Evolutionary conservation across 768 basidiomycete species (phyloP).

Genomic region (Suillus bovinus): DNA sequence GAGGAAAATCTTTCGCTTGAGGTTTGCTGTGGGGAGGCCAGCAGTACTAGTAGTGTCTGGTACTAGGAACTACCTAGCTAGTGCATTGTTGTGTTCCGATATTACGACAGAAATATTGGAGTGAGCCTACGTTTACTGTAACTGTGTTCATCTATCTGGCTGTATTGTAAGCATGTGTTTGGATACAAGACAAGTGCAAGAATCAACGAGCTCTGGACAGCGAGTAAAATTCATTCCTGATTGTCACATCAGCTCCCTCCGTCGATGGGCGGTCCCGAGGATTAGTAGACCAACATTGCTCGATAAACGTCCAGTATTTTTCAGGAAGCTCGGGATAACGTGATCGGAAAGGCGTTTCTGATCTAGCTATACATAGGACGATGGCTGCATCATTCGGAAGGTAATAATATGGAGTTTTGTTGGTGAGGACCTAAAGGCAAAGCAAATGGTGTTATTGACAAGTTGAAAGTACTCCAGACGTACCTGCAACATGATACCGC

Average conservation of each 20-base stretch:
- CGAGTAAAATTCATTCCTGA: background rate
- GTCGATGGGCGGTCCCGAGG: background rate
- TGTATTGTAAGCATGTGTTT: background rate
- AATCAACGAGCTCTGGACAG: background rate
- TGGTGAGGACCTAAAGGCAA: background rate
- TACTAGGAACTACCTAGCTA: background rate
- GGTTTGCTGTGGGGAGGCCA: background rate
- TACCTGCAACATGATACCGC: conserved; percentile 34
- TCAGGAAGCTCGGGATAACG: background rate
- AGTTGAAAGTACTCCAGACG: conserved; percentile 4
- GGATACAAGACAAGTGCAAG: background rate
- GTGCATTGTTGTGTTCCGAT: background rate
- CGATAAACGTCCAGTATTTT: background rate
- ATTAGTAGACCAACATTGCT: background rate
- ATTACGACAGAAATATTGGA: background rate
- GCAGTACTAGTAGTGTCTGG: background rate
- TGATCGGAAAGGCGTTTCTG: background rate
- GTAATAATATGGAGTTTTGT: background rate
- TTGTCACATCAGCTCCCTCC: background rate
- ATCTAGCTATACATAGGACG: background rate
- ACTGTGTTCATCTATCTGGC: background rate
- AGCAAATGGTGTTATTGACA: conserved; percentile 23
- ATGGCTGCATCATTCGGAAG: background rate
- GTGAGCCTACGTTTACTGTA: background rate
- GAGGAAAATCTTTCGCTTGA: background rate